Evolutionary conservation across 2,329 filamentous ascomycete species (phyloP).

Genomic region (Sporothrix brasiliensis): DNA sequence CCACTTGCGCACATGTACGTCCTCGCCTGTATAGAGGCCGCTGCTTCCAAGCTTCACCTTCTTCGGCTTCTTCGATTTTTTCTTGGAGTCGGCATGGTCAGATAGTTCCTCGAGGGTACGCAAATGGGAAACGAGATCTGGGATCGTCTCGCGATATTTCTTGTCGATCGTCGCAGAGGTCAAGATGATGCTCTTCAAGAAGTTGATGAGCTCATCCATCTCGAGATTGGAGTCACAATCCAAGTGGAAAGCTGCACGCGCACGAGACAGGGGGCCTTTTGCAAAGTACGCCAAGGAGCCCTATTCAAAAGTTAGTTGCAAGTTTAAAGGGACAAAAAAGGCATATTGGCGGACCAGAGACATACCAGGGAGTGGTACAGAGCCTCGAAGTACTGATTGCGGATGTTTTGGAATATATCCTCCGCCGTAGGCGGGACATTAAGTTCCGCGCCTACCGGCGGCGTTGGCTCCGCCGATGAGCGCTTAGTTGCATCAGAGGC

Average conservation of each 20-base stretch:
- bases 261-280: constrained; percentile 77
- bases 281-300: constrained; percentile 81
- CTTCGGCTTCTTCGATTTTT: constrained; percentile 56
- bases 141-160: constrained; percentile 74
- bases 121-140: constrained; percentile 61
- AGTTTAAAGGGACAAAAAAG: background rate
- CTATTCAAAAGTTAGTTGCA: constrained; percentile 44
- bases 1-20: constrained; percentile 67
- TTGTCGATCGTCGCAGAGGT: constrained; percentile 71
- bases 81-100: constrained; percentile 48
- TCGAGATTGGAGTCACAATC: constrained; percentile 63
- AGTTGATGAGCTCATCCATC: constrained; percentile 66
- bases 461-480: background rate
- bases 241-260: constrained; percentile 69
- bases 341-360: constrained; percentile 31
- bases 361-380: constrained; percentile 66
- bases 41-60: constrained; percentile 69
- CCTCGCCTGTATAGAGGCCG: constrained; percentile 69
- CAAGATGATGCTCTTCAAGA: constrained; percentile 69
- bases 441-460: background rate
- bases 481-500: constrained; percentile 27
- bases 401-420: constrained; percentile 61
- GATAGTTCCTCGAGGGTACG: constrained; percentile 60
- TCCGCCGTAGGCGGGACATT: constrained; percentile 49
- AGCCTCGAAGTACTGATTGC: constrained; percentile 61